These are phyloP conservation scores for Microbotryum violaceum DNA, from an alignment of 1,284 basidiomycete genomes.

Conservation along the genomic window DNA sequence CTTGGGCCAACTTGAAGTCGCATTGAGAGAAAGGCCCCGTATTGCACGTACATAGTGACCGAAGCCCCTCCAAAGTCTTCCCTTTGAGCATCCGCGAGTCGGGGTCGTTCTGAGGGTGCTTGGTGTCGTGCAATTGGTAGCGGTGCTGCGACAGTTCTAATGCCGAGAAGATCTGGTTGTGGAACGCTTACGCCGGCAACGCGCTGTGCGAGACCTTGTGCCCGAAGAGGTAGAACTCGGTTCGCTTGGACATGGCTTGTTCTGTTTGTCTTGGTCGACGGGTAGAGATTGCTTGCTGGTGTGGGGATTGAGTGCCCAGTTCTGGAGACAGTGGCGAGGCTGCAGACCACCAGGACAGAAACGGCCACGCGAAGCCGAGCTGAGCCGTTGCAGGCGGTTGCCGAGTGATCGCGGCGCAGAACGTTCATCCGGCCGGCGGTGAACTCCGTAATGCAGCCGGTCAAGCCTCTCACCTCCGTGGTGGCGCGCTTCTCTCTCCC, in stretches of 20 bases:
- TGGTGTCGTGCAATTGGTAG: slow-evolving; percentile 69
- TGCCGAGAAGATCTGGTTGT: slow-evolving; percentile 75
- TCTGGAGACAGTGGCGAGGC: too few species aligned
- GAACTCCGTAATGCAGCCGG: too few species aligned
- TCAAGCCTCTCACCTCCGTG: too few species aligned
- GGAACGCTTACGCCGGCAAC: slow-evolving; percentile 83
- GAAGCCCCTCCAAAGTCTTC: slow-evolving; percentile 86
- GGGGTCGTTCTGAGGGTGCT: slow-evolving; percentile 48
- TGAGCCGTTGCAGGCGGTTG: too few species aligned
- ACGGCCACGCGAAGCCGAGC: too few species aligned
- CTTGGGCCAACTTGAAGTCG: not conserved
- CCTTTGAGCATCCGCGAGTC: slow-evolving; percentile 51
- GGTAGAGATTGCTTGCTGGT: too few species aligned
- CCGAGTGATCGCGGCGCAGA: too few species aligned
- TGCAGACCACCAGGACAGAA: too few species aligned
- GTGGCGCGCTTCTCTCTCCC: too few species aligned
- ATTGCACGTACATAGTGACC: slow-evolving; percentile 60
- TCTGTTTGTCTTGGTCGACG: too few species aligned
- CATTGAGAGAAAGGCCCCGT: not conserved
- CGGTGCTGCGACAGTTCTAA: slow-evolving; percentile 70
- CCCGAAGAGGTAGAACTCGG: slow-evolving; percentile 72
- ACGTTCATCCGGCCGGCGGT: too few species aligned
- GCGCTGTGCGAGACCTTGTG: slow-evolving; percentile 49
- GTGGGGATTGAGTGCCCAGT: too few species aligned
- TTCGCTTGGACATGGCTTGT: not conserved